Base-by-base conservation (phyloP, 176 grass and related monocot genomes). In the Triticum monococcum region DNA sequence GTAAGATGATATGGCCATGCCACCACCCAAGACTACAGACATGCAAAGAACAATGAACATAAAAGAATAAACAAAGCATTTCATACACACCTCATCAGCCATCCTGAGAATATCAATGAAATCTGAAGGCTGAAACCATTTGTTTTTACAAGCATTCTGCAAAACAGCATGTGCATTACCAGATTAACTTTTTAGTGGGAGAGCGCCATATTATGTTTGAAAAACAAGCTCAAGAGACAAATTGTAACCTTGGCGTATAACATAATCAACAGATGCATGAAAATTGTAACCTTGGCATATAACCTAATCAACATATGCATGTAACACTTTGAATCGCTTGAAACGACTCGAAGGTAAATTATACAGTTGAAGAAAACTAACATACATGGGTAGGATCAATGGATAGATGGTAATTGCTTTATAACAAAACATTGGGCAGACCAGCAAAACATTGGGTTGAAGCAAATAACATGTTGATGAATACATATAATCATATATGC, bases 71-170 rank as follows among this genome's bases (percentile, higher is more conserved):
- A 71, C 43, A 12, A 37, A 63, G 28, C 38, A 81, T 74, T 57
- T 50, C 8, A 78, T 60, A 75, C 36, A 4, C 65, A 99, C 97
- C 92, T 99, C 97, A 73, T 93, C 83, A 82, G 89, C 94, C 83
- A 99, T 93, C 79, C 57, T 79, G 45, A 87, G 28, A 79, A 99
- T 91, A 30, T 99, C 94, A 23, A 75, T 56, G 43, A 78, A 79
- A 91, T 97, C 97, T 76, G 32, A 36, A 81, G 83, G 64, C 35
- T 72, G 79, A 90, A 99, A 99, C 97, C 97, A 99, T 64, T 83
- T 70, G 33, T 73, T 88, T n/a, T 72, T 78, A 78, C 89, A 94
- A 87, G 97, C 97, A 96, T 94, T 99, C 97, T 99, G 83, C 86
- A 91, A 90, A 89, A 82, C 45, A 84, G 4, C 17, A 57, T 12